Evolutionary conservation across 768 basidiomycete genomes (phyloP).

Genomic region (Leccinum barrowsii): DNA sequence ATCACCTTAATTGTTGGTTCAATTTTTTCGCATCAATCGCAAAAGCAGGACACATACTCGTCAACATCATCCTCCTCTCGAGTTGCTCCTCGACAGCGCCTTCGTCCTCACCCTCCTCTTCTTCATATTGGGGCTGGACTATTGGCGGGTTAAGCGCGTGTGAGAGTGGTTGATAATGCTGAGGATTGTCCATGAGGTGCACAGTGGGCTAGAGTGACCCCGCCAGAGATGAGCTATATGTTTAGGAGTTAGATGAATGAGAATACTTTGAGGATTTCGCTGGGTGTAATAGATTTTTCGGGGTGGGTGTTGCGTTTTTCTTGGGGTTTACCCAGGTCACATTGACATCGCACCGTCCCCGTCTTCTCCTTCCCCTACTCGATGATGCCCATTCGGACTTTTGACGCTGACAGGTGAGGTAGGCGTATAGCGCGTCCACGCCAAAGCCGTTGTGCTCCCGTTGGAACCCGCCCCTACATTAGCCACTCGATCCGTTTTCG

Average conservation of each 20-base stretch:
- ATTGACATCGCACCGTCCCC: too few species aligned
- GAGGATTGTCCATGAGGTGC: conserved; percentile 57
- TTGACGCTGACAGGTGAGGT: too few species aligned
- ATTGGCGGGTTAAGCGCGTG: conserved; percentile 66
- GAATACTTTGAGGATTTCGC: conserved; percentile 27
- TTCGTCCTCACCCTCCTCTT: conserved; percentile 71
- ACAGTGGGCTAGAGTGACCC: not conserved
- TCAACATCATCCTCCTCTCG: conserved; percentile 44
- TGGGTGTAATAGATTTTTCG: conserved; percentile 29
- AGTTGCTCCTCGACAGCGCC: conserved; percentile 70
- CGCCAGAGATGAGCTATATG: conserved; percentile 18
- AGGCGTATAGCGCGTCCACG: too few species aligned
- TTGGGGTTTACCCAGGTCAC: too few species aligned
- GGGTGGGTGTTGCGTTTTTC: conserved; percentile 19
- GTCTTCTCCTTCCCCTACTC: too few species aligned
- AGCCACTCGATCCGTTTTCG: too few species aligned
- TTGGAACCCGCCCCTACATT: too few species aligned
- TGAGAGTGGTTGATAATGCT: conserved; percentile 78
- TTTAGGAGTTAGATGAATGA: conserved; percentile 17
- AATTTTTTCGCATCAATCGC: not conserved
- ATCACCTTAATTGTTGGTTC: conserved; percentile 51
- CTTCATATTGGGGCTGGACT: conserved; percentile 37
- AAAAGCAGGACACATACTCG: conserved; percentile 25
- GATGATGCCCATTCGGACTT: too few species aligned
- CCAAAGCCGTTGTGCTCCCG: too few species aligned